Evolutionary conservation across 306 rosid species (phyloP), one percentile per base, ranked within the genome.

Genomic region (Senna siamea): DNA sequence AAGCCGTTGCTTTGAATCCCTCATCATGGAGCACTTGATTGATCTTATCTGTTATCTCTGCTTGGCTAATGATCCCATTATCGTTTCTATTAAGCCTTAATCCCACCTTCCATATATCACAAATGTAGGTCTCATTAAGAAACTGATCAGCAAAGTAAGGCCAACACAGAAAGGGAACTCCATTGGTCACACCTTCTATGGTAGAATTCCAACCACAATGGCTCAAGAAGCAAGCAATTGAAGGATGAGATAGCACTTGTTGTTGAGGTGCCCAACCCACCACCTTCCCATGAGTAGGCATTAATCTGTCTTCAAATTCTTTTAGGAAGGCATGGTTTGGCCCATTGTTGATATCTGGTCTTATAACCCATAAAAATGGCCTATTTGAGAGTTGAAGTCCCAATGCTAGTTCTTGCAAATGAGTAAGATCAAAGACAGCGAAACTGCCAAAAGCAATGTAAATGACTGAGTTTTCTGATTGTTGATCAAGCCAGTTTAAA

Each of bases 361-460:
- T 70, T 10, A 84, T 69, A 2, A 66, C 81, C 85, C 79, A 78
- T 1, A 77, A 52, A 70, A 84, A 84, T 46, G 81, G 75, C 35
- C 19, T 76, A 5, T 69, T 58, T 6, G 73, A 47, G 0, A 67
- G 40, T 46, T 85, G 80, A 12, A 74, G 85, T 3, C 77, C 89
- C 4, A 65, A 20, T 65, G 79, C 87, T 43, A 76, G 5, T 77
- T 82, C 85, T 14, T 57, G 66, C 19, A 79, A 65, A 17, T 79
- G 86, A 17, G 20, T 30, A 8, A 19, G 67, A 2, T 76, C 73
- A 28, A 63, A 70, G 13, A 28, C 1, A 23, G 76, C 12, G 18
- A 77, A 14, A 74, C 86, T 85, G 0, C 83, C 84, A 79, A 85
- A 79, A 43, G 85, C 82, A 38, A 79, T 79, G 65, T 79, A 73